These are phyloP conservation scores for Pythium utonaiense DNA, from an alignment of 352 stramenopile genomes.

Conservation along the genomic window DNA sequence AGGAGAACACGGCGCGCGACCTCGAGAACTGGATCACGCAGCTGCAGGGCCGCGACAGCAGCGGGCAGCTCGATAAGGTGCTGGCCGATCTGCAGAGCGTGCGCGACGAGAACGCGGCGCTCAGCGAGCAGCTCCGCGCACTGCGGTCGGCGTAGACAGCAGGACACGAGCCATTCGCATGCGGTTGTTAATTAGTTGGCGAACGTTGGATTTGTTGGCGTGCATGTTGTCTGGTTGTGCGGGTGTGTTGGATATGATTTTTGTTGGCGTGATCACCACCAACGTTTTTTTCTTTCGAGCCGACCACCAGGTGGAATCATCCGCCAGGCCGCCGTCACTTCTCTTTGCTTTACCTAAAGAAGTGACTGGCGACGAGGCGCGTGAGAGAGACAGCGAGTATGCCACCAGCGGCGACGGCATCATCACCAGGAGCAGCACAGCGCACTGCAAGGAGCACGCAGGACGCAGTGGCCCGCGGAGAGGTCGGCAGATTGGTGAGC, in stretches of 20 bases:
- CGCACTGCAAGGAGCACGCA: background rate
- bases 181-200: too few relatives aligned
- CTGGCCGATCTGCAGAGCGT: conserved; percentile 69
- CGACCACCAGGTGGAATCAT: background rate
- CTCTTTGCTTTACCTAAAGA: background rate
- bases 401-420: background rate
- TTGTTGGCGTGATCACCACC: conserved; percentile 1
- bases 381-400: background rate
- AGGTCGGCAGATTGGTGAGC: background rate
- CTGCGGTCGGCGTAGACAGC: conserved; percentile 8
- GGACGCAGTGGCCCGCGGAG: background rate
- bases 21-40: conserved; percentile 84
- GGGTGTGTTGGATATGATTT: background rate
- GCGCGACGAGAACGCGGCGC: conserved; percentile 56
- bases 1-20: conserved; percentile 71
- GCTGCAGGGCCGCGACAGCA: conserved; percentile 68
- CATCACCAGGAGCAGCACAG: background rate
- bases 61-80: conserved; percentile 66
- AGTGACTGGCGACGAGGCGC: background rate
- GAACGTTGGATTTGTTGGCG: background rate
- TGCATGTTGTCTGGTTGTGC: background rate
- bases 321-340: background rate
- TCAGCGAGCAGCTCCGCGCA: conserved; percentile 48
- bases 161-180: too few relatives aligned
- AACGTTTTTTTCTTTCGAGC: background rate